Base-by-base conservation (phyloP, 164 flowering plant genomes). In the Vitis amurensis region DNA sequence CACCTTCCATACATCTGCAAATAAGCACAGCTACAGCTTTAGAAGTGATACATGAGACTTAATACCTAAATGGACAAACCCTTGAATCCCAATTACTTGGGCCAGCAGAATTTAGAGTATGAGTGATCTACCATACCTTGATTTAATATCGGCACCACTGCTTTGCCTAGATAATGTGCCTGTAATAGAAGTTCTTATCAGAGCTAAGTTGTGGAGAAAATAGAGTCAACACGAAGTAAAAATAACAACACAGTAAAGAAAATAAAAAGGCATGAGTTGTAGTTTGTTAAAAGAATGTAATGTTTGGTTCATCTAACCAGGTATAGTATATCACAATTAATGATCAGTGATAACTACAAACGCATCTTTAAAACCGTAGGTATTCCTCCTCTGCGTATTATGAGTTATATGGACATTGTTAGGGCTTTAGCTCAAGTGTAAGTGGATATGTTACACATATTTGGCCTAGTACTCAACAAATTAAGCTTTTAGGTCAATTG, bases 1-100 rank as follows among this genome's bases (percentile, higher is more conserved):
- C 71, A 9, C 79, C 67, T 67, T 81, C 84, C 58, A 44, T 44
- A 13, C 51, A 53, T 67, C 86, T 83, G 79, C 49, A 74, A 68
- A 31, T 55, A 49, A 51, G 56, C 1, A 23, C 17, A 48, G 9
- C 14, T 9, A 44, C 27, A 10, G 37, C n/a, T 52, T 17, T 27
- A 29, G 16, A 31, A 61, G 5, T 47, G 63, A 65, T 15, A 3
- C 17, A 15, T 52, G n/a, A 9, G 10, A 53, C 50, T 44, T 16
- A 50, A 52, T 37, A 37, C 16, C 14, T 31, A n/a, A 56, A 67
- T n/a, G 61, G 27, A 9, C 2, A 4, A 50, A 50, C 15, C 53
- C 12, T 17, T 19, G 37, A 17, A 51, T 55, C 44, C 31, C 17
- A n/a, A 53, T 2, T 50, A 29, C 0, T 12, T 14, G 31, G 0